Base-by-base conservation (phyloP, 2,329 filamentous ascomycete species). In the Paraphaeosphaeria sporulosa region DNA sequence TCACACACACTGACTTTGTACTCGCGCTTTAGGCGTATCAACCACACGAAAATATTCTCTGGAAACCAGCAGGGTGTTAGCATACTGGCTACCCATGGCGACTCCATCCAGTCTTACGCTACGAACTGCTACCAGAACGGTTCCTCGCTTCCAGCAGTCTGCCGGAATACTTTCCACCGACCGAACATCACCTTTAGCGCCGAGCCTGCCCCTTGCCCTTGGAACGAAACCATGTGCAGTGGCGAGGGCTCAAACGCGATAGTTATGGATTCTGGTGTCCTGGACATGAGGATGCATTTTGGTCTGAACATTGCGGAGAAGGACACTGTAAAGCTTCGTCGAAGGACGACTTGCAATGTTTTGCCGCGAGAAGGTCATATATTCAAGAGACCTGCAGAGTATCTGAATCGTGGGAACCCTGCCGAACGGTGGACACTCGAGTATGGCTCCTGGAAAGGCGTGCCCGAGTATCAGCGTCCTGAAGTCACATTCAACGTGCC, bases 231-330 rank as follows among this genome's bases (percentile, higher is more conserved):
- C 9, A 62, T 62, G 43, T 68, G 66, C 27, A 48, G 30, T 38
- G n/a, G 32, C 15, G 34, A 51, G 47, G 17, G 40, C 32, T 42
- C 46, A 15, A n/a, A 55, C 27, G 62, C 60, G 3, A 30, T 64
- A 13, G 19, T n/a, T n/a, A 23, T 65, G 21, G 66, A 69, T 36
- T 64, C 68, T 8, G 63, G 63, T 1, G 46, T 67, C 4, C 23
- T 66, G 2, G 56, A 66, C n/a, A 40, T 64, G 6, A 60, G 58
- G 4, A 21, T 53, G 12, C 42, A 23, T 30, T 59, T 63, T 55
- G 61, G 61, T 15, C 52, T 66, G 50, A 60, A 60, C 42, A 25
- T 61, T 15, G 10, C 30, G 42, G 17, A 42, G 21, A 54, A 53
- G 9, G 55, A 63, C 43, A 42, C 53, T 0, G 58, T 66, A 13